Base-by-base conservation (phyloP, 2,329 filamentous ascomycete genomes). In the Aspergillus intermedius region DNA sequence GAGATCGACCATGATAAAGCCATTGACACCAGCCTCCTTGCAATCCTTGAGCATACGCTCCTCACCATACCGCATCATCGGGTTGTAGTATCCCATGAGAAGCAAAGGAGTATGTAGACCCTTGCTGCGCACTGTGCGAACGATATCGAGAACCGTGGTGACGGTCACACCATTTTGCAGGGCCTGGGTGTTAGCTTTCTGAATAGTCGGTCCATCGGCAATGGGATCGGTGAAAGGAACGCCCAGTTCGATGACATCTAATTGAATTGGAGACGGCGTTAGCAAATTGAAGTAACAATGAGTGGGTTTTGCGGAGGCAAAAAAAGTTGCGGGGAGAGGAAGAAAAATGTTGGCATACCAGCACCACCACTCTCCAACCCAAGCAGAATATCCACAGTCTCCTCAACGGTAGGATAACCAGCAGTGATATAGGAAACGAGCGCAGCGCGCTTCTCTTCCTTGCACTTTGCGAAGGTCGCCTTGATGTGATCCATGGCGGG, bases 41-140 rank as follows among this genome's bases (percentile, higher is more conserved):
- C 89, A 88, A 69, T 97, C 91, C 60, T 82, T 79, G 47, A 98
- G 76, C 70, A 97, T 83, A 52, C 79, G 81, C 73, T 95, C 90
- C 74, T 98, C 93, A 47, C 93, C 93, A 67, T 97, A 98, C 62
- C 86, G 88, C 53, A 97, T 77, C 53, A 97, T 78, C 1, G 93
- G 93, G 75, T 98, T 98, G 75, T 95, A 98, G 80, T 98, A 98
- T 62, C 93, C 93, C 93, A 98, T 98, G 57, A 98, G 80, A 64
- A 98, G 74, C 39, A 98, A 81, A 0, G 93, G 93, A 1, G 86
- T 83, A 61, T 79, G 84, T 48, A 97, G 76, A 39, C 93, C 93
- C 53, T 79, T 80, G 59, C 79, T 78, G 61, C 93, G 80, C 42
- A 91, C 89, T 54, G 87, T 81, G 60, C 86, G 84, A 52, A 96